Evolutionary conservation across 805 yeast species (phyloP).

Genomic region (Diddensiella caesifluorescens): DNA sequence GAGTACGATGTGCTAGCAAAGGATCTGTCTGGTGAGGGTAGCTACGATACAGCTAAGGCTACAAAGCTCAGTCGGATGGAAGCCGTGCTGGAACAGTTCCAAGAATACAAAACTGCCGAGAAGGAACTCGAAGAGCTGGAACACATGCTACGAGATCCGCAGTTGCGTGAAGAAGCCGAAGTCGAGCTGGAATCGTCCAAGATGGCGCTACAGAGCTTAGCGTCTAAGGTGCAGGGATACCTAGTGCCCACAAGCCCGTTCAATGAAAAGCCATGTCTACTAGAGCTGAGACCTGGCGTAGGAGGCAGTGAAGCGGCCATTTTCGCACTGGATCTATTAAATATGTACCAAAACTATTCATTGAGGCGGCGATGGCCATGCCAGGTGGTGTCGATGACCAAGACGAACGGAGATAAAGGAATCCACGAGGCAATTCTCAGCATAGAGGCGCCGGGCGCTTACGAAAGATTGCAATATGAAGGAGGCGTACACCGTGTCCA

Average conservation of each 20-base stretch:
- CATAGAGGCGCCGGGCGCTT: slow-evolving; percentile 73
- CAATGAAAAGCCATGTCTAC: slow-evolving; percentile 66
- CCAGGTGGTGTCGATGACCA: slow-evolving; percentile 51
- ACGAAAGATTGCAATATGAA: slow-evolving; percentile 67
- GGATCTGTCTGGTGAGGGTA: slow-evolving; percentile 37
- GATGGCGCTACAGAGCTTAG: slow-evolving; percentile 42
- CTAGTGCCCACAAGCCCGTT: slow-evolving; percentile 75
- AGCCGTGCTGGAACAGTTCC: slow-evolving; percentile 39
- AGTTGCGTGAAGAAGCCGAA: slow-evolving; percentile 54
- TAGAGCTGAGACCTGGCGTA: slow-evolving; percentile 91
- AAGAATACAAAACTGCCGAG: slow-evolving; percentile 34
- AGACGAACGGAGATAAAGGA: slow-evolving; percentile 50
- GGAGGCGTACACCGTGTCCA: slow-evolving; percentile 97
- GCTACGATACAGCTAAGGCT: slow-evolving; percentile 45
- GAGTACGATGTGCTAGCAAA: slow-evolving; percentile 42
- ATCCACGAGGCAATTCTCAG: slow-evolving; percentile 69
- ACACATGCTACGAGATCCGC: slow-evolving; percentile 42
- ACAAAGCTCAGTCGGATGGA: slow-evolving; percentile 45
- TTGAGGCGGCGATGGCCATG: slow-evolving; percentile 60
- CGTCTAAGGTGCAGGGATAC: slow-evolving; percentile 41
- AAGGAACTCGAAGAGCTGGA: slow-evolving; percentile 38
- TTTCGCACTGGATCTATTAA: slow-evolving; percentile 71
- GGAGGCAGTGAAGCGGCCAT: slow-evolving; percentile 94
- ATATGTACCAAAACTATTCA: slow-evolving; percentile 77
- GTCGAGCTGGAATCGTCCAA: slow-evolving; percentile 46